Conservation (phyloP, 2,329 filamentous ascomycete genomes). For the Graphiopsis chlorocephala region DNA sequence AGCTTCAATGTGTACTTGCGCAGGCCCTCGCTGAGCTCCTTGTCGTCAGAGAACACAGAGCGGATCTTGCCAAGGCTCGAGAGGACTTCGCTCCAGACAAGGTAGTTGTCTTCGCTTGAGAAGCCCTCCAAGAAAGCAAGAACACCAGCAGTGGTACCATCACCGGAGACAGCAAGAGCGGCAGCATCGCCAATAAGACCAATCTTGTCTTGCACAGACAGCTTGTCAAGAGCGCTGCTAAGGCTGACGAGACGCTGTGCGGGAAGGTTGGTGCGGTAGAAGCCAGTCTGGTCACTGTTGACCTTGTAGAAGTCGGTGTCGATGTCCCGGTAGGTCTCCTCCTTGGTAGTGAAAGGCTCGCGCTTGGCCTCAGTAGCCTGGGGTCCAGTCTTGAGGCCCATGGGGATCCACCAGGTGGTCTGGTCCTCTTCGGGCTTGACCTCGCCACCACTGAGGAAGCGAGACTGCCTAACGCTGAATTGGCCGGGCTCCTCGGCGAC, state of each 20-base stretch:
- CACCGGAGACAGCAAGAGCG: constrained; percentile 82
- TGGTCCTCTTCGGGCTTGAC: constrained; percentile 86
- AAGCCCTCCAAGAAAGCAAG: constrained; percentile 85
- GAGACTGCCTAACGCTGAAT: constrained; percentile 77
- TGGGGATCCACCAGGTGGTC: constrained; percentile 93
- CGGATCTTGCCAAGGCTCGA: constrained; percentile 73
- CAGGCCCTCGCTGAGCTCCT: constrained; percentile 67
- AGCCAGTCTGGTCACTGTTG: constrained; percentile 84
- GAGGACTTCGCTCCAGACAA: constrained; percentile 86
- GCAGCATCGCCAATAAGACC: constrained; percentile 86
- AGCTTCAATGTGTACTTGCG: constrained; percentile 77
- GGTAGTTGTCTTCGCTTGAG: constrained; percentile 73
- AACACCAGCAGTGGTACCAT: constrained; percentile 76
- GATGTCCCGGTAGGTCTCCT: constrained; percentile 71
- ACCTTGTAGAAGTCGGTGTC: constrained; percentile 87
- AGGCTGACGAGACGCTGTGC: constrained; percentile 78
- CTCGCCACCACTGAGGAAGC: constrained; percentile 89
- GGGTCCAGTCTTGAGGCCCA: constrained; percentile 75
- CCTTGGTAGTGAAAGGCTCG: constrained; percentile 70
- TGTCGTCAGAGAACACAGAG: constrained; percentile 78
- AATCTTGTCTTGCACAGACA: constrained; percentile 87
- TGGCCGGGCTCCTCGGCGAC: constrained; percentile 80
- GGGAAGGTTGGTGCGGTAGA: constrained; percentile 91
- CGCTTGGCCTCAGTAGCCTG: constrained; percentile 61
- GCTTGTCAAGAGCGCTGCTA: constrained; percentile 68